phyloP scores from a whole-genome alignment of 495 filamentous ascomycete species.

The Penicillium atrosanguineum region DNA sequence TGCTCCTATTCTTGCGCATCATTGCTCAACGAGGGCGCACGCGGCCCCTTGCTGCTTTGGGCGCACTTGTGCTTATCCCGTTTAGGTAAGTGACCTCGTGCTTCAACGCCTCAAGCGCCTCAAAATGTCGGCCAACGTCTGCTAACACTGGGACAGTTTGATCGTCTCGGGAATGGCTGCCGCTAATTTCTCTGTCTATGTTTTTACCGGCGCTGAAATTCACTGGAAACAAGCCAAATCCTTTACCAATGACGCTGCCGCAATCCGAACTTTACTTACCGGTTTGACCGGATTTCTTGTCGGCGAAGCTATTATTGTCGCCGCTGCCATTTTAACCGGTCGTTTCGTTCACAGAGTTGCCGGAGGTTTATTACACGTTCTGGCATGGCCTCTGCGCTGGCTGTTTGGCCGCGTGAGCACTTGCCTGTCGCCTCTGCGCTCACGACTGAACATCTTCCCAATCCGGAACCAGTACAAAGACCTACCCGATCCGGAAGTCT shows the following conservation, averaged over 20 bases:
- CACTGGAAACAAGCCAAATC: constrained; percentile 40
- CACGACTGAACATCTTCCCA: constrained; percentile 2
- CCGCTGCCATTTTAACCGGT: constrained; percentile 26
- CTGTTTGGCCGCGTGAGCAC: constrained; percentile 15
- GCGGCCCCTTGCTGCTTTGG: constrained; percentile 19
- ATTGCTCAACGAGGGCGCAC: constrained; percentile 21
- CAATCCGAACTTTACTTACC: constrained; percentile 34
- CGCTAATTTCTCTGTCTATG: constrained; percentile 38
- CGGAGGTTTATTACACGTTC: constrained; percentile 31
- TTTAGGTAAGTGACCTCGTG: constrained; percentile 31
- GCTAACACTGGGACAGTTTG: constrained; percentile 14
- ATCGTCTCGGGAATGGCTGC: constrained; percentile 37
- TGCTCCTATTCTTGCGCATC: constrained; percentile 32
- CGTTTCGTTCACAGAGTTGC: constrained; percentile 21
- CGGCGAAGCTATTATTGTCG: constrained; percentile 28
- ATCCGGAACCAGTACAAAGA: constrained; percentile 8
- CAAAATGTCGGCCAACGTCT: no score
- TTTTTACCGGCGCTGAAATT: constrained; percentile 40
- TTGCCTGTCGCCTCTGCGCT: constrained; percentile 4
- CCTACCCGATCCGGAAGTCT: constrained; percentile 29
- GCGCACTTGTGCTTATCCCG: constrained; percentile 27
- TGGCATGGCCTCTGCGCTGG: constrained; percentile 31
- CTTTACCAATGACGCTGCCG: constrained; percentile 36
- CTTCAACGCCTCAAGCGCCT: not conserved
- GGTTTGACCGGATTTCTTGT: constrained; percentile 39